Base-by-base conservation (phyloP, 768 basidiomycete genomes). In the Suillus subaureus region DNA sequence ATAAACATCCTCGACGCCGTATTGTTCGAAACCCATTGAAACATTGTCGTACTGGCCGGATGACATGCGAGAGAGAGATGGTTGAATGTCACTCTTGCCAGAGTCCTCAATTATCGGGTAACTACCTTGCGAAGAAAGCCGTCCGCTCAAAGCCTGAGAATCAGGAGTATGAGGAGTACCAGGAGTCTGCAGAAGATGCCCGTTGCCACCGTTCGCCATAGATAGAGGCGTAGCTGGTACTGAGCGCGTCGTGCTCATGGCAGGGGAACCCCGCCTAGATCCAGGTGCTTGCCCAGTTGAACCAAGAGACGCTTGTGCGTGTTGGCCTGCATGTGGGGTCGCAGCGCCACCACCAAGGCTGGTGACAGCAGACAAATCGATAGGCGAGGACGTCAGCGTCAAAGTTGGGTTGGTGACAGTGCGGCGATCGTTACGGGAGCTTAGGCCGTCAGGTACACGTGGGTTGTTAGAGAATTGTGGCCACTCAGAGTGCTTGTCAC, bases 401-500 rank as follows among this genome's bases (percentile, higher is more conserved):
- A 93, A 75, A 58, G 86, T 87, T 11, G 92, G 91, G 72, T 90
- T 92, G 5, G 91, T 92, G 47, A 90, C 89, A 35, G 81, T 87
- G 42, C 92, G 89, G 67, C 92, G 85, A 63, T 92, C 90, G 37
- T 79, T 71, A 63, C 89, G 85, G 49, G 83, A 80, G 51, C 78
- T 73, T 39, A 86, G 70, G 15, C 82, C 81, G 43, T 93, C 92
- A 40, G 87, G 86, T 35, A 81, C 84, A 70, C 90, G 87, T 52
- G 83, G 74, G 56, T 83, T 83, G 33, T 85, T 85, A 55, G 87
- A 81, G 78, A 95, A 97, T 75, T 95, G 94, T 39, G 96, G 93
- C 96, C 96, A 98, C 75, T 97, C 96, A 1, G 94, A 94, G 11
- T 92, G 83, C 75, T 89, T 91, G 73, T 90, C 89, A 40, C 86